Evolutionary conservation across 768 basidiomycete genomes (phyloP).

Genomic region (Auriscalpium vulgare): DNA sequence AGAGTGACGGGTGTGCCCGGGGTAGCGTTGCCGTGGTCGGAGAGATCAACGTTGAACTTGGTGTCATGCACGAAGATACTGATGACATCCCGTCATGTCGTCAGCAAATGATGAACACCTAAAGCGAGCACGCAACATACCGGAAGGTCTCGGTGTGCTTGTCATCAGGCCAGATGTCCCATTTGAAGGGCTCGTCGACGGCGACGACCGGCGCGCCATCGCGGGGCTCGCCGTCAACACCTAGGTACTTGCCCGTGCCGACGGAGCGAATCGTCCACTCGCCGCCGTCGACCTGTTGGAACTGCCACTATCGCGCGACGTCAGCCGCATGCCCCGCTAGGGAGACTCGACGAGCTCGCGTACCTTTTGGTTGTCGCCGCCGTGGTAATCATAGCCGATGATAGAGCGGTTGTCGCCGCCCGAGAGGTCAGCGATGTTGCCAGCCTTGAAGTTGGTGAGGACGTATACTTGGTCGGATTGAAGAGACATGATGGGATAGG

Average conservation of each 20-base stretch:
- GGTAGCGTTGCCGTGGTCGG: slow-evolving; percentile 33
- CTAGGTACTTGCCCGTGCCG: slow-evolving; percentile 34
- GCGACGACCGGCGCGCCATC: slow-evolving; percentile 38
- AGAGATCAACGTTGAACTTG: slow-evolving; percentile 38
- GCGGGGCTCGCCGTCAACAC: slow-evolving; percentile 24
- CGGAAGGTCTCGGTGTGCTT: slow-evolving; percentile 30
- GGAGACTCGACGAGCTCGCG: not conserved
- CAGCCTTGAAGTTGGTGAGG: slow-evolving; percentile 43
- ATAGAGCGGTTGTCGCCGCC: slow-evolving; percentile 41
- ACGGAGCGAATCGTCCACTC: slow-evolving; percentile 37
- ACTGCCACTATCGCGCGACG: slow-evolving; percentile 35
- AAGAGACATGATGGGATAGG: slow-evolving; percentile 16
- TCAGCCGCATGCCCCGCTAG: not conserved
- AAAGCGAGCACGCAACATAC: slow-evolving; percentile 23
- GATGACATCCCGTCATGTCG: not conserved
- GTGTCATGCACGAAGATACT: slow-evolving; percentile 43
- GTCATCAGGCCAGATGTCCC: slow-evolving; percentile 45
- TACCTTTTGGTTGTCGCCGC: slow-evolving; percentile 44
- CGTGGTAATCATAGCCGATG: slow-evolving; percentile 38
- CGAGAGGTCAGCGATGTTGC: slow-evolving; percentile 49
- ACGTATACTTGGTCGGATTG: slow-evolving; percentile 32
- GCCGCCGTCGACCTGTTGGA: slow-evolving; percentile 28
- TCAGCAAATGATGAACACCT: not conserved
- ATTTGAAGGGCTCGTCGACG: slow-evolving; percentile 28
- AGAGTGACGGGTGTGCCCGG: slow-evolving; percentile 39